Evolutionary conservation across 108 stramenopile species (phyloP).

Genomic region (Epipyxis sp.): DNA sequence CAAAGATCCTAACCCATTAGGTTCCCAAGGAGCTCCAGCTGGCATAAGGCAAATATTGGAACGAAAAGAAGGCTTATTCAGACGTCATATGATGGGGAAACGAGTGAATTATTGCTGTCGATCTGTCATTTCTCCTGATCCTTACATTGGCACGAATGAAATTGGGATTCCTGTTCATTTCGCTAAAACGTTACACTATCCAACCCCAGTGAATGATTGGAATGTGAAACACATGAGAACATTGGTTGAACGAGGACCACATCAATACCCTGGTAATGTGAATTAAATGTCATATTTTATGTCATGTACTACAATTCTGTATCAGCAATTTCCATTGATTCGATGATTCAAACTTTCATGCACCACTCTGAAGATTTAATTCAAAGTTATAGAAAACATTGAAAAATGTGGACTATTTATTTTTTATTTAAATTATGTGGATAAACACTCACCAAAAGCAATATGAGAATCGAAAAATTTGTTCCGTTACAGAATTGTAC

Average conservation of each 20-base stretch:
- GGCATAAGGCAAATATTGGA: constrained; percentile 93
- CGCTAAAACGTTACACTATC: constrained; percentile 85
- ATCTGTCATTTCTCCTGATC: constrained; percentile 94
- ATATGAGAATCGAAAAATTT: no score
- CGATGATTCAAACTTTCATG: constrained; percentile 1
- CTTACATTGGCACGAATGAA: constrained; percentile 93
- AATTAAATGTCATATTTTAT: not conserved
- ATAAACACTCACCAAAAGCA: no score
- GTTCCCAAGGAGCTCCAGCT: constrained; percentile 41
- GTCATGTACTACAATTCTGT: no score
- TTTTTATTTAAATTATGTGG: no score
- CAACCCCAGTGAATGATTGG: constrained; percentile 85
- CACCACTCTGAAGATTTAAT: constrained; percentile 27
- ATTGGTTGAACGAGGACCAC: constrained; percentile 78
- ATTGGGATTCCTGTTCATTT: constrained; percentile 95
- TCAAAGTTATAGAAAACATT: no score
- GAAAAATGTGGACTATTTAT: no score
- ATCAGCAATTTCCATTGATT: no score
- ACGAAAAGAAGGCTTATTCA: constrained; percentile 97
- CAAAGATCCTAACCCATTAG: constrained; percentile 69
- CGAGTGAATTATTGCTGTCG: constrained; percentile 96
- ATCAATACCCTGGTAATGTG: constrained; percentile 73
- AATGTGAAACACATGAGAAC: constrained; percentile 82
- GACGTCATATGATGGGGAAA: constrained; percentile 99
- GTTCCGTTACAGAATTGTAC: no score